A percentile compares a stretch with the other conserved stretches of the same genome.
Conservation (phyloP, 768 basidiomycete genomes). For the Steccherinum ochraceum region DNA sequence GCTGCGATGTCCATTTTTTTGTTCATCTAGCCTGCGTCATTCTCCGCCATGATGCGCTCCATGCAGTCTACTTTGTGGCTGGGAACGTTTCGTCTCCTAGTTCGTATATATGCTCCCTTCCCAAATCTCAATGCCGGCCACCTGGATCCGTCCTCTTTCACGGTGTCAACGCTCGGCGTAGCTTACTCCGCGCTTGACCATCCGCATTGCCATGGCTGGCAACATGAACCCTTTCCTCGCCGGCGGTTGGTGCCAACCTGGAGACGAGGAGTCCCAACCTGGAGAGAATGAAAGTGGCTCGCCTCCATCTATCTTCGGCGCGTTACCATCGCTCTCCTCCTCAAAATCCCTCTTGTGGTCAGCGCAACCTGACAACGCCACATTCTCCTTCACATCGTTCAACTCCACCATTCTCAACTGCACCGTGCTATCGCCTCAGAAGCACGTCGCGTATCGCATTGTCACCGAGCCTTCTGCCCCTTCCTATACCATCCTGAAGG, state of each 20-base stretch:
- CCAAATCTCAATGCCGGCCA: not conserved
- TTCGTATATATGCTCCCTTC: not conserved
- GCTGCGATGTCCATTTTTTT: not conserved
- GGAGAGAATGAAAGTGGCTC: conserved; percentile 6
- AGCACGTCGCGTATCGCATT: conserved; percentile 41
- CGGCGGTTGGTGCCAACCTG: conserved; percentile 13
- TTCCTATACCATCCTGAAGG: conserved; percentile 49
- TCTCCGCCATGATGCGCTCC: not conserved
- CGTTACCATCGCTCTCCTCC: conserved; percentile 44
- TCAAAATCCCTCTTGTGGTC: conserved; percentile 17
- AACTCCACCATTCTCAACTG: conserved; percentile 50
- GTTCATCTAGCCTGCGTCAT: not conserved
- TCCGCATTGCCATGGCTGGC: conserved; percentile 5
- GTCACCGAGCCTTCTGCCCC: conserved; percentile 44
- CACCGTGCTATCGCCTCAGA: conserved; percentile 42
- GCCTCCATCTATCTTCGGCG: conserved; percentile 56
- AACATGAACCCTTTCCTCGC: conserved; percentile 23
- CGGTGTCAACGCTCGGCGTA: not conserved
- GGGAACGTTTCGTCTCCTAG: not conserved
- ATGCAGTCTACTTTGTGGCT: not conserved
- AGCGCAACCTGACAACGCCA: conserved; percentile 25
- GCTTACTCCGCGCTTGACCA: not conserved
- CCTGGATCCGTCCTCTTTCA: not conserved
- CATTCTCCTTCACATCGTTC: conserved; percentile 45
- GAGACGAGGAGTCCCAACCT: conserved; percentile 6